Percentiles rank a stretch among this genome's conserved stretches.
Evolutionary conservation across 2,329 filamentous ascomycete genomes (phyloP).

Genomic region (Myrmaecium sp.): DNA sequence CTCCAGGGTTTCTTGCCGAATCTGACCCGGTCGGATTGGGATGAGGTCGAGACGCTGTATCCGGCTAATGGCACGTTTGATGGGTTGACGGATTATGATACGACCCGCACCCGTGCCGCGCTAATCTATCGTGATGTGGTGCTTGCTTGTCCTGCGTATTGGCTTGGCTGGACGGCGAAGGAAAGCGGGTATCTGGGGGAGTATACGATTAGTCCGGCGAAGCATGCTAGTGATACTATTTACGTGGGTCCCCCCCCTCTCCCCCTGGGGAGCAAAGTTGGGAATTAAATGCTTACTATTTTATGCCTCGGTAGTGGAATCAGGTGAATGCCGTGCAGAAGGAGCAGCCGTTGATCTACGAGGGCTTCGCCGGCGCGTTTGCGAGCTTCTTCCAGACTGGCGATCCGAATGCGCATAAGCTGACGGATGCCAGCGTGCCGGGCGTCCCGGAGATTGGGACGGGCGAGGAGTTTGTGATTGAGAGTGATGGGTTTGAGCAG

Average conservation of each 20-base stretch:
- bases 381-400: conserved; percentile 43
- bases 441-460: conserved; percentile 29
- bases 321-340: conserved; percentile 35
- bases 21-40: conserved; percentile 24
- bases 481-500: conserved; percentile 26
- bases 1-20: conserved; percentile 36
- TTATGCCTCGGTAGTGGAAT: conserved; percentile 30
- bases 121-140: conserved; percentile 42
- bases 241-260: conserved; percentile 26
- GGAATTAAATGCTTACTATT: conserved; percentile 4
- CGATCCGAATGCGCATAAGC: conserved; percentile 39
- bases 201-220: conserved; percentile 42
- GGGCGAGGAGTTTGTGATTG: conserved; percentile 35
- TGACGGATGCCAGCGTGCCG: conserved; percentile 27
- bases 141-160: conserved; percentile 42
- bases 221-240: conserved; percentile 39
- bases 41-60: conserved; percentile 28
- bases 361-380: conserved; percentile 41
- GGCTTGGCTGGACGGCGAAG: conserved; percentile 32
- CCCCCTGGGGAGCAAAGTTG: not conserved
- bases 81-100: conserved; percentile 29
- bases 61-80: conserved; percentile 31
- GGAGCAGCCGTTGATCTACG: conserved; percentile 35
- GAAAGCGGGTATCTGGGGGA: conserved; percentile 37
- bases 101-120: conserved; percentile 35